Evolutionary conservation across 306 rosid genomes (phyloP), one percentile per base, ranked within the genome.

Genomic region (Rosa rugosa): DNA sequence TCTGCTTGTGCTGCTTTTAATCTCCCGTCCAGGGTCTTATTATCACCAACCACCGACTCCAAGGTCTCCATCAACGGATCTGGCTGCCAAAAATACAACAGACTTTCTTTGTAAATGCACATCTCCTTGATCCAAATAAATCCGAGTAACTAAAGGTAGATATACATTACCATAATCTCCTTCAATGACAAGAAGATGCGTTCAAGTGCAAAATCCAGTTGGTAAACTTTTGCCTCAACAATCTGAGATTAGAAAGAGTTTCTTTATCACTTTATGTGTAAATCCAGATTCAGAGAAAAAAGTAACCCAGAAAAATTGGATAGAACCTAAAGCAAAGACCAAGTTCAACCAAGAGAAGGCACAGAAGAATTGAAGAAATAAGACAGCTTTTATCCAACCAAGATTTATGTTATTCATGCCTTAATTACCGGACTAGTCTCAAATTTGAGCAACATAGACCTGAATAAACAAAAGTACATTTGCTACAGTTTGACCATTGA

Each of bases 211-310:
- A 86, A 86, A 90, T 95, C 85, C 88, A 95, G 78, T 44, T 90
- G 96, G 85, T 73, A 87, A 89, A 95, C 99, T 86, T 95, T 95
- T 74, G 99, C 98, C 83, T 93, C 98, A 59, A 93, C 79, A 66
- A 89, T 89, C 99, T 90, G 90, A 80, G 80, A 83, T 49, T 69
- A 79, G 76, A 79, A 80, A 54, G 67, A 42, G 71, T 63, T 69
- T 54, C 44, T 69, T 79, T 20, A n/a, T 56, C 25, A 56, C 8
- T 56, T n/a, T 69, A 70, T 3, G 17, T 8, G 73, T 56, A n/a
- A 13, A 76, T 80, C 60, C 73, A 73, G 64, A 73, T 79, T 65
- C 42, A 69, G 20, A 85, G 71, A 83, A 63, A 76, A 78, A 66
- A 42, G 7, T 41, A 54, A 18, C 68, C 17, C 45, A 65, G 64